Conservation (phyloP, 805 yeast species). For the Saturnispora bothae region DNA sequence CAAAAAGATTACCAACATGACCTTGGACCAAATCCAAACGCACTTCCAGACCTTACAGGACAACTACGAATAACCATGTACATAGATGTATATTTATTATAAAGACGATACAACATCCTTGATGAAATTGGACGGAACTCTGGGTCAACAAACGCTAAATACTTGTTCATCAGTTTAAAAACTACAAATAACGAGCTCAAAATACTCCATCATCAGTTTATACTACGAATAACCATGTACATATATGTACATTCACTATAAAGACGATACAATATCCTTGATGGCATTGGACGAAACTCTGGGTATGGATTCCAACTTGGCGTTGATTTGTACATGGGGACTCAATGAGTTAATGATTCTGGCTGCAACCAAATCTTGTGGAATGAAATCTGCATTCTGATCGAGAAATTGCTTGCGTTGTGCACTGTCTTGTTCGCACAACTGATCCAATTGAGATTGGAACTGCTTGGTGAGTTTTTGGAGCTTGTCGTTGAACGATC, state of each 20-base stretch:
- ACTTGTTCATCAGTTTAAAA: too few relatives aligned
- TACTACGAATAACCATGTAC: too few relatives aligned
- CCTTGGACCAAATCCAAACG: conserved; percentile 39
- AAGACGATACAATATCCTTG: conserved; percentile 13
- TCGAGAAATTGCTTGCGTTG: conserved; percentile 34
- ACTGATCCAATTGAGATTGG: conserved; percentile 27
- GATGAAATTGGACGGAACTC: conserved; percentile 12
- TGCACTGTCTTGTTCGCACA: conserved; percentile 35
- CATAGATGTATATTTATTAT: conserved; percentile 8
- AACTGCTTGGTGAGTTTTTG: conserved; percentile 31
- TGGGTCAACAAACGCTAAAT: too few relatives aligned
- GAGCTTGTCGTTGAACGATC: conserved; percentile 31
- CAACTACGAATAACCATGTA: conserved; percentile 26
- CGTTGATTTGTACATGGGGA: conserved; percentile 17
- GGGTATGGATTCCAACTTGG: conserved; percentile 19
- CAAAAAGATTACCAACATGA: conserved; percentile 34
- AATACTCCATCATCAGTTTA: too few relatives aligned
- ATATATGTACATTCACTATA: conserved; percentile 1
- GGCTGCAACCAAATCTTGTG: conserved; percentile 28
- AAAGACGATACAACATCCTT: conserved; percentile 13
- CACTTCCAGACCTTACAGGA: conserved; percentile 49
- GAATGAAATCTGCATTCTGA: conserved; percentile 45
- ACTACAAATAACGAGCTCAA: too few relatives aligned
- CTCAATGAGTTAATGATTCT: conserved; percentile 16
- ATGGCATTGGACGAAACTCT: conserved; percentile 13